phyloP scores from a whole-genome alignment of 148 eudicot species.

The Fagopyrum tataricum region DNA sequence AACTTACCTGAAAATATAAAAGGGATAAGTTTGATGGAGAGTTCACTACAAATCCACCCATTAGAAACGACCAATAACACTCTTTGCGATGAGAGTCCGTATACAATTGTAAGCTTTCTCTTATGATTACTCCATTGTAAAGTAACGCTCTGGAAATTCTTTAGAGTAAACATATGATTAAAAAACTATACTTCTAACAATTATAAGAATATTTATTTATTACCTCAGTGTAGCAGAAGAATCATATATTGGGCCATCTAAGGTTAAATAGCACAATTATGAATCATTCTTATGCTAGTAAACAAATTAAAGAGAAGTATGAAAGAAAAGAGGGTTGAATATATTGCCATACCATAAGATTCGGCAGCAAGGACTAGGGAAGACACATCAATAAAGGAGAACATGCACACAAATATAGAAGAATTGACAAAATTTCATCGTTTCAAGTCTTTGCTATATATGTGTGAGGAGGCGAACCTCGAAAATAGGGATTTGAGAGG shows the following conservation, averaged over 20 bases:
- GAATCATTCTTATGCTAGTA: no score
- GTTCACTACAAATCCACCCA: constrained; percentile 68
- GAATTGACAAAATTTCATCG: not conserved
- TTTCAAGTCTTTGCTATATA: not conserved
- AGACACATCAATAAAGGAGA: not conserved
- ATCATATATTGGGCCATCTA: constrained; percentile 66
- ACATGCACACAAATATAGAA: not conserved
- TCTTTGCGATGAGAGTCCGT: constrained; percentile 56
- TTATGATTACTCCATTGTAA: constrained; percentile 34
- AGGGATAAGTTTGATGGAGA: constrained; percentile 38
- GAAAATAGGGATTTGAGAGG: not conserved
- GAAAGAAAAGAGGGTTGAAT: not conserved
- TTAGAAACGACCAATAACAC: constrained; percentile 88
- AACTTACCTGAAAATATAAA: constrained; percentile 56
- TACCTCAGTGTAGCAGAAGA: constrained; percentile 52
- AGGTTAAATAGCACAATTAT: constrained; percentile 8
- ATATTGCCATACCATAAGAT: not conserved
- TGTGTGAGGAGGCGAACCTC: not conserved
- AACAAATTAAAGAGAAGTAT: not conserved
- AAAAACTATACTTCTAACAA: not conserved
- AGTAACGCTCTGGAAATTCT: constrained; percentile 26
- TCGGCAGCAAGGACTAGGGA: not conserved
- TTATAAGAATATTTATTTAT: not conserved
- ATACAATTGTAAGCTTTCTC: constrained; percentile 33
- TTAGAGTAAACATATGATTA: constrained; percentile 22